Conservation (phyloP, 495 filamentous ascomycete genomes). For the Penicillium roqueforti region DNA sequence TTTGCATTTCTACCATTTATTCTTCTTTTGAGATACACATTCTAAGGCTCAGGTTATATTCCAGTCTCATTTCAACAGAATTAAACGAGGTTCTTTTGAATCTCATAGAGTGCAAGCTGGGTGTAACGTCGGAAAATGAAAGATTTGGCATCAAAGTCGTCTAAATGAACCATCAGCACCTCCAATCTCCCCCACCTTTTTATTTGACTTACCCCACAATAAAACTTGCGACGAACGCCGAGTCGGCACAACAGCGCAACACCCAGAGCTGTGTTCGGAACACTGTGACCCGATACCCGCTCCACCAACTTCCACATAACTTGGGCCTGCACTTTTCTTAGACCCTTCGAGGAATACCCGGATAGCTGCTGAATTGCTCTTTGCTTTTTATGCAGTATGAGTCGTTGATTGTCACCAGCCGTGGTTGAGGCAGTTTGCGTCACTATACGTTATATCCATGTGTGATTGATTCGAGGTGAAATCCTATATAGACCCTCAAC, state of each 20-base stretch:
- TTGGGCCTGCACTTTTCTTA: neutral
- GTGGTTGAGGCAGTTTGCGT: neutral
- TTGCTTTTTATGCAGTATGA: neutral
- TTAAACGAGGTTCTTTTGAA: neutral
- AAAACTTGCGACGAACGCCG: slow-evolving; percentile 2
- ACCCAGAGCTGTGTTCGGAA: slow-evolving; percentile 24
- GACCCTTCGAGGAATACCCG: neutral
- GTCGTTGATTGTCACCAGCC: neutral
- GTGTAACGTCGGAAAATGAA: neutral
- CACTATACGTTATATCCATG: neutral
- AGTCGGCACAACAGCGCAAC: slow-evolving; percentile 12
- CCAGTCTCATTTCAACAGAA: neutral
- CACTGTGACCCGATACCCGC: slow-evolving; percentile 31
- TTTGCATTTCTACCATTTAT: neutral
- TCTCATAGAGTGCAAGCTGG: neutral
- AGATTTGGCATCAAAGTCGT: neutral
- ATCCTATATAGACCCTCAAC: neutral
- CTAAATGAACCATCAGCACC: neutral
- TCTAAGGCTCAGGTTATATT: neutral
- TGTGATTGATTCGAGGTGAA: slow-evolving; percentile 2
- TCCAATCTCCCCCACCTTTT: neutral
- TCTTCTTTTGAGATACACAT: neutral
- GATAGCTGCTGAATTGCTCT: neutral
- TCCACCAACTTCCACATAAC: slow-evolving; percentile 21
- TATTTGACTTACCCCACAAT: neutral